Evolutionary conservation across 78 protist species (phyloP), one percentile per base, ranked within the genome.

Genomic region (Chrysochromulina parva): DNA sequence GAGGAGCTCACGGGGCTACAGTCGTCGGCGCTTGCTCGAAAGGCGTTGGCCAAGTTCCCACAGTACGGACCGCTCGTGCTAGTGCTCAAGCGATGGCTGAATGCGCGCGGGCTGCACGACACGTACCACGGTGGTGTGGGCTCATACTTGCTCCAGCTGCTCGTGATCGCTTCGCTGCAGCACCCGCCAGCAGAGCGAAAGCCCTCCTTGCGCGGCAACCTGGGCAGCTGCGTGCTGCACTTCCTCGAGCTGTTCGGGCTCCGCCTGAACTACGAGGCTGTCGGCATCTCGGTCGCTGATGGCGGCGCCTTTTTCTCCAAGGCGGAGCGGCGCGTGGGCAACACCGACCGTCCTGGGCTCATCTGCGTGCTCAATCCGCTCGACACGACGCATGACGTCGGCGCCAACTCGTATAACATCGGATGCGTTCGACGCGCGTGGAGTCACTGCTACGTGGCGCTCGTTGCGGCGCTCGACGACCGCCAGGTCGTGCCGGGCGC

Each of bases 71-170:
- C 0, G 50, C 54, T 92, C 58, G 60, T 88, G n/a, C 38, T 88
- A 28, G 88, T 96, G 19, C 62, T 97, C 62, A 97, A 97, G 90
- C 93, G 65, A 58, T 93, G 93, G 67, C 80, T 97, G 54, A 11
- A 78, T 69, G 93, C 59, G 69, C 91, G 97, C 60, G 54, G 28
- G 57, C 88, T 96, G 62, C 92, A 97, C 69, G 98, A 97, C 55
- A 90, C 88, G 24, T 95, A 76, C 85, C 66, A 66, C 52, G 98
- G 98, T 16, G 98, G 98, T 1, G 57, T 97, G 17, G 93, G 97
- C 22, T 90, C 95, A 11, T 97, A 85, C 57, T 59, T 93, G 22
- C 65, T 94, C 47, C 4, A 55, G n/a, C 81, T 94, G 66, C 67
- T 96, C 90, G 92, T 96, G 17, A 53, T 94, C 60, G 6, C 90